phyloP scores from a whole-genome alignment of 495 filamentous ascomycete genomes.

The Penicillium coprophilum region DNA sequence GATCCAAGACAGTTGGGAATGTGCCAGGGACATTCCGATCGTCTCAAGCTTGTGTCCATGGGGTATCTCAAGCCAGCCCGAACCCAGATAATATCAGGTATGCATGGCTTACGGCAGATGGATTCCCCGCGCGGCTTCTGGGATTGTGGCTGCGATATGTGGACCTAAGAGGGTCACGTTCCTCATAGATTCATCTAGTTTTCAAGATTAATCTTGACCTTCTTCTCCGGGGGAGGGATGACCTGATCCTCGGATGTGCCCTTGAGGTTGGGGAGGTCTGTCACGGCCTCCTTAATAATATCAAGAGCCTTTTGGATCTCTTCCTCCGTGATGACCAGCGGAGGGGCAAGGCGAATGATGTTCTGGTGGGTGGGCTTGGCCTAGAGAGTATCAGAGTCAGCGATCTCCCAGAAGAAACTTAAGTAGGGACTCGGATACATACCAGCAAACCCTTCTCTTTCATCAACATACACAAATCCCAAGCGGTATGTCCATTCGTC shows the following conservation, averaged over 20 bases:
- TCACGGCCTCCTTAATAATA: conserved; percentile 51
- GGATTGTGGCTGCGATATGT: background rate
- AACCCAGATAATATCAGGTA: background rate
- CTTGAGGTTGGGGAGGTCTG: conserved; percentile 51
- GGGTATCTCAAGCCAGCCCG: background rate
- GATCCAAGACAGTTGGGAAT: background rate
- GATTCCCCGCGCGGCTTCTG: background rate
- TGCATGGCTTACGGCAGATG: background rate
- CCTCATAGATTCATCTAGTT: conserved; percentile 30
- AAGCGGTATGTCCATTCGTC: conserved; percentile 83
- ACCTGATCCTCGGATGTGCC: conserved; percentile 46
- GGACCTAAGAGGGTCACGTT: background rate
- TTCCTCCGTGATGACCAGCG: conserved; percentile 57
- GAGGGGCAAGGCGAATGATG: conserved; percentile 69
- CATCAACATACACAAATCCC: conserved; percentile 94
- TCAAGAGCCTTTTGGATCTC: conserved; percentile 49
- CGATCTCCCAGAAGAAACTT: conserved; percentile 2
- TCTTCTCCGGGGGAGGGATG: conserved; percentile 51
- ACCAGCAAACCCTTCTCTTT: conserved; percentile 95
- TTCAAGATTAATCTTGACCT: conserved; percentile 51
- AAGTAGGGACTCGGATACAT: conserved; percentile 30
- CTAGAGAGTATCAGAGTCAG: conserved; percentile 48
- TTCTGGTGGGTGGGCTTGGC: conserved; percentile 99
- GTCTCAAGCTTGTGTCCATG: conserved; percentile 4
- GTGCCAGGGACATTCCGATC: background rate